Conservation (phyloP, 257 asterid genomes). For the Sherardia arvensis region DNA sequence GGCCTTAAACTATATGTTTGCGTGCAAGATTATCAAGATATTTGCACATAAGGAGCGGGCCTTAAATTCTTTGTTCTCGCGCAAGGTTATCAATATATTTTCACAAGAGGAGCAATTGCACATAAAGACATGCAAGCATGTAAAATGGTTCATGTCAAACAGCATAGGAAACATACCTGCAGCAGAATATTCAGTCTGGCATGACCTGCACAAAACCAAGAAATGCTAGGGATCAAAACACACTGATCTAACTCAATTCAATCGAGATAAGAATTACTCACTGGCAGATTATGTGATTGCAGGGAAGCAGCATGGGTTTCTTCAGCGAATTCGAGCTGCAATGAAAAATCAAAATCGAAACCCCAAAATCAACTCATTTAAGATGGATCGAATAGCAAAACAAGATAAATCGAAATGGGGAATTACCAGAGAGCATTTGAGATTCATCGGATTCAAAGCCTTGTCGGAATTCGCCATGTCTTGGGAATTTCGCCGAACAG, state of each 20-base stretch:
- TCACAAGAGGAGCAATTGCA: too few species aligned
- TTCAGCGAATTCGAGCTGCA: constrained; percentile 64
- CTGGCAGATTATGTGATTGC: constrained; percentile 87
- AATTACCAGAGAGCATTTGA: constrained; percentile 69
- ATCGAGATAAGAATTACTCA: constrained; percentile 21
- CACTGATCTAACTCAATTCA: not conserved
- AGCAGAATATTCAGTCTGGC: constrained; percentile 37
- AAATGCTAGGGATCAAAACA: not conserved
- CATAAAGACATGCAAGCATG: too few species aligned
- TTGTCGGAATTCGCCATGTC: constrained; percentile 20
- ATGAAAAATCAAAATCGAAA: not conserved
- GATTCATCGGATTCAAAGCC: constrained; percentile 52
- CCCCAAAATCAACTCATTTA: not conserved
- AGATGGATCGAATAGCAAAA: not conserved
- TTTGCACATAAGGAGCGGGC: too few species aligned
- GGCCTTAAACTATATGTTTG: too few species aligned
- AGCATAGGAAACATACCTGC: too few species aligned
- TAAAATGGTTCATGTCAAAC: too few species aligned
- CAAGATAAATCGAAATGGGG: not conserved
- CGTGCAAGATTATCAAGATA: too few species aligned
- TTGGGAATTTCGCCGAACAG: not conserved
- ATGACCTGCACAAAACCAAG: constrained; percentile 33
- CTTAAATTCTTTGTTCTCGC: too few species aligned
- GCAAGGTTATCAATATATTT: too few species aligned
- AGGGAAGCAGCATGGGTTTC: constrained; percentile 73